Base-by-base conservation (phyloP, 2,329 filamentous ascomycete species). In the Teratosphaeriaceae sp. region DNA sequence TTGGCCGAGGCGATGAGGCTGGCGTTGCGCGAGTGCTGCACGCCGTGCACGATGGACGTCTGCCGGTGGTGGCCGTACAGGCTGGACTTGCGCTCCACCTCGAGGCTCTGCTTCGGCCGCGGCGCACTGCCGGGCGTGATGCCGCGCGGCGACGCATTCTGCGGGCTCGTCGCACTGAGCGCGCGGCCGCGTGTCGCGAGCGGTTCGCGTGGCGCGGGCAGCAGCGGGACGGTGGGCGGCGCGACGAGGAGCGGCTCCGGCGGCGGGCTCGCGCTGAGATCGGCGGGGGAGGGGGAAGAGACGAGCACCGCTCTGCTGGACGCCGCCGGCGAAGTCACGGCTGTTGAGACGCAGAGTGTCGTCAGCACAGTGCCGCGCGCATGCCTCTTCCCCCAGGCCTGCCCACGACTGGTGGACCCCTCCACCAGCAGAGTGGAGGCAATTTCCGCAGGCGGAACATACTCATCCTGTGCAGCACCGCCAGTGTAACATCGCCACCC, bases 21-120 rank as follows among this genome's bases (percentile, higher is more conserved):
- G 56, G 88, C 85, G 75, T 94, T 94, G 67, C 90, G 71, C 44
- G 78, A 84, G 66, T 98, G 92, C 64, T 95, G 89, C 54, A 94
- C 82, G 58, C 92, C 90, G 79, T 97, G 87, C 44, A 97, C 89
- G 56, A 97, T 96, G 38, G 90, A 97, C 1, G 90, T 94, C 69
- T 98, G 88, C 43, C 92, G 83, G 67, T 97, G 88, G 65, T 98
- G 89, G 46, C 86, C 87, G 72, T 97, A 83, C 46, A 66, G 62
- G 19, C 72, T 75, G 8, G 71, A 62, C 49, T 73, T 74, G 49
- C 74, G 66, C 50, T 77, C 73, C 19, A 61, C 50, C 16, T 65
- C 62, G 5, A 58, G 26, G 42, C 60, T 62, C 42, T 58, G 55
- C 55, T 65, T 59, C 38, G 61, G 18, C 63, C 49, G 65, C 53